Evolutionary conservation across 306 rosid genomes (phyloP).

Genomic region (Quercus engelmannii): DNA sequence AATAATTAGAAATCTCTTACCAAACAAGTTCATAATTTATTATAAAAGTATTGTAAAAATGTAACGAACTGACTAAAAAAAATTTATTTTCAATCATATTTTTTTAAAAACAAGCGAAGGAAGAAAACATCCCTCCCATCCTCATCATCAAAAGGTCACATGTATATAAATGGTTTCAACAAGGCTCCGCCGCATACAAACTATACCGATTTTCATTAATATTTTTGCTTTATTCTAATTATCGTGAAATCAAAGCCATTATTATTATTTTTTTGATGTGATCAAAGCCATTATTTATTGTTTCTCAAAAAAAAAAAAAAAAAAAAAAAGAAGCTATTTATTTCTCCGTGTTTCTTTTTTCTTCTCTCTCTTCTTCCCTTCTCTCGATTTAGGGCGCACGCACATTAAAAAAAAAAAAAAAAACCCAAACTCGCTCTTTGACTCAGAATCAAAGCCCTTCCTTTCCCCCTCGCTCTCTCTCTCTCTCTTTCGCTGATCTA

Average conservation of each 20-base stretch:
- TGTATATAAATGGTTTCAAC: neutral
- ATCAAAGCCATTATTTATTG: too few species aligned
- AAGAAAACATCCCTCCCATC: too few species aligned
- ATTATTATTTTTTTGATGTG: too few species aligned
- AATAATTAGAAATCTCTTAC: too few species aligned
- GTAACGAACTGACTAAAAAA: accelerated
- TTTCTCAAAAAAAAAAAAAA: too few species aligned
- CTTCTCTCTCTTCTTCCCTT: neutral
- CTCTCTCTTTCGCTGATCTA: neutral
- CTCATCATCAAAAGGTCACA: too few species aligned
- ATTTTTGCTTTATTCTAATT: neutral
- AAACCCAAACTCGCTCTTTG: neutral
- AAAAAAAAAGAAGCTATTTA: neutral
- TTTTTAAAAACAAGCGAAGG: too few species aligned
- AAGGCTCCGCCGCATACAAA: neutral
- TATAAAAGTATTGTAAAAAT: too few species aligned
- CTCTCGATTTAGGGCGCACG: neutral
- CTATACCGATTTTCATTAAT: neutral
- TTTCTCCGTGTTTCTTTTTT: too few species aligned
- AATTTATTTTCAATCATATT: too few species aligned
- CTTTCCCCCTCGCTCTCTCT: neutral
- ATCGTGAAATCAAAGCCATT: neutral
- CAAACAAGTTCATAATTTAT: accelerated
- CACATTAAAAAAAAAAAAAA: neutral
- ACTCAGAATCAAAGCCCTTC: neutral